Percentiles rank a stretch among this genome's conserved stretches.
These are phyloP conservation scores for Candida khao-thaluensis DNA, from an alignment of 805 yeast species.

Conservation along the genomic window DNA sequence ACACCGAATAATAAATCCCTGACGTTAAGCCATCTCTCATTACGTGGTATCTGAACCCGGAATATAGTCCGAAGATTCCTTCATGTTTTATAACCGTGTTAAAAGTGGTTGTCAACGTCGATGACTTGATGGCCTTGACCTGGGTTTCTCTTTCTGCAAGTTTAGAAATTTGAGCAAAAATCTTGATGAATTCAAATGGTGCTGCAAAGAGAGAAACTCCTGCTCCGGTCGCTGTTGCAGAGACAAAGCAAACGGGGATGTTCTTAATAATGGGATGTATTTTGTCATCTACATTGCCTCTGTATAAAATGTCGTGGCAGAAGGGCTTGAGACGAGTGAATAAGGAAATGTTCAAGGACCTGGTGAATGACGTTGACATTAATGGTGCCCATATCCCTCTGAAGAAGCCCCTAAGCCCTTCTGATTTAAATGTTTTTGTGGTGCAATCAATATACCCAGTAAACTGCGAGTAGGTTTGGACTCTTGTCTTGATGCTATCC, in stretches of 20 bases:
- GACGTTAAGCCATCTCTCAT: slow-evolving; percentile 69
- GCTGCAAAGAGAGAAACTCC: slow-evolving; percentile 65
- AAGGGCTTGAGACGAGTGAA: slow-evolving; percentile 57
- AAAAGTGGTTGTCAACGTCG: slow-evolving; percentile 45
- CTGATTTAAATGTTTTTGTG: slow-evolving; percentile 50
- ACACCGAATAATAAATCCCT: slow-evolving; percentile 72
- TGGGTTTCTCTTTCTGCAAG: slow-evolving; percentile 31
- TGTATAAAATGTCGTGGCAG: slow-evolving; percentile 19
- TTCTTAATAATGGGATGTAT: slow-evolving; percentile 44
- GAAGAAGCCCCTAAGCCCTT: slow-evolving; percentile 70
- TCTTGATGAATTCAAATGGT: slow-evolving; percentile 83
- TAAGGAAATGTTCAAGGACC: slow-evolving; percentile 64
- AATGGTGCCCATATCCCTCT: slow-evolving; percentile 77
- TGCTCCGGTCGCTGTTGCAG: slow-evolving; percentile 71
- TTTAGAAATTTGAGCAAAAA: slow-evolving; percentile 71
- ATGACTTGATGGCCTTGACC: slow-evolving; percentile 12
- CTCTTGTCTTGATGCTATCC: slow-evolving; percentile 80
- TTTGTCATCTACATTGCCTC: slow-evolving; percentile 5
- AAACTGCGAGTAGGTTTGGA: slow-evolving; percentile 71
- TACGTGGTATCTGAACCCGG: slow-evolving; percentile 70
- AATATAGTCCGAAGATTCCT: slow-evolving; percentile 65
- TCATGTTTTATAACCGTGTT: slow-evolving; percentile 52
- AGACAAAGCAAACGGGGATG: slow-evolving; percentile 43
- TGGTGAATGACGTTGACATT: slow-evolving; percentile 60
- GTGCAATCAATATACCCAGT: slow-evolving; percentile 58